Base-by-base conservation (phyloP, 1,139 yeast species). In the Pichia sp. region DNA sequence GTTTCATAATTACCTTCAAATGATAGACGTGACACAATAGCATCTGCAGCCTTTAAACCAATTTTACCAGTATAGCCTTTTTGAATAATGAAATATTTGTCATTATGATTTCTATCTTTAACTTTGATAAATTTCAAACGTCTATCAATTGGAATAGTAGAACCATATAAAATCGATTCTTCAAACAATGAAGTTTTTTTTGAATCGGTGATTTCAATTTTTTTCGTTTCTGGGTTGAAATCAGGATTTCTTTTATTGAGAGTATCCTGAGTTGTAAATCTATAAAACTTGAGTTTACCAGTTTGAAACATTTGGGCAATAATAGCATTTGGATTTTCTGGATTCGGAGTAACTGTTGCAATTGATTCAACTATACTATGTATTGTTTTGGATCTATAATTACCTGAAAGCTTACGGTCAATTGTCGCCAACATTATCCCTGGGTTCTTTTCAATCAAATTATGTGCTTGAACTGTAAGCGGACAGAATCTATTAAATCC, bases 251-350 rank as follows among this genome's bases (percentile, higher is more conserved):
- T 50, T 12, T 44, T 45, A 30, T 48, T 49, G 13, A 66, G 54
- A 44, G 70, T 73, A 44, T 72, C 67, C 5, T 65, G 61, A 39
- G 71, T 69, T 0, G 83, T 73, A 53, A 82, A 80, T 38, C 95
- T 70, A 61, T 79, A 86, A 56, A 79, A 85, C 58, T 85, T 85
- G 54, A 74, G 71, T 56, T 88, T 80, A 0, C 95, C 94, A 52
- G 79, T 80, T 55, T 81, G 80, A 58, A 85, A 94, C 51, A 81
- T 78, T 26, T 82, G 82, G 50, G 86, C 71, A 1, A 84, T 72
- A 2, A 87, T 44, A 15, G 45, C 47, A 11, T 50, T 42, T 22
- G 38, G 40, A 32, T 42, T 40, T 8, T 36, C 25, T 16, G 50
- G 51, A 34, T 39, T 36, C 2, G 52, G 50, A 24, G 37, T 37